A percentile compares a stretch with the other conserved stretches of the same genome.
Evolutionary conservation across 2,329 filamentous ascomycete species (phyloP).

Genomic region (Trichophyton benhamiae): DNA sequence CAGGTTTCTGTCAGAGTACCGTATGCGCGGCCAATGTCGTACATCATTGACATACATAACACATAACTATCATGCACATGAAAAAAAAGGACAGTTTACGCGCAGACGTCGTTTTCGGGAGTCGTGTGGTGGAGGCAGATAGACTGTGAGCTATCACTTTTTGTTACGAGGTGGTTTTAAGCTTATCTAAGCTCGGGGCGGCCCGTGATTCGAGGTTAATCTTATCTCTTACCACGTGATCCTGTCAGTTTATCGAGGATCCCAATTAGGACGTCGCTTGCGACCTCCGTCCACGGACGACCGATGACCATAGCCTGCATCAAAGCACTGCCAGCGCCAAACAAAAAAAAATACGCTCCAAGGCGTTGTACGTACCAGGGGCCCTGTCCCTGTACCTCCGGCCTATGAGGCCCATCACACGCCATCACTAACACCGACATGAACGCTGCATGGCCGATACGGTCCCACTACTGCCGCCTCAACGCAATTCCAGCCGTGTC

Average conservation of each 20-base stretch:
- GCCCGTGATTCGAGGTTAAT: neutral
- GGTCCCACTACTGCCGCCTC: neutral
- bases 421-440: neutral
- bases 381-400: neutral
- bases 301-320: neutral
- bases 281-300: neutral
- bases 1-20: neutral
- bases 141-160: conserved; percentile 1
- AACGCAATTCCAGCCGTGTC: neutral
- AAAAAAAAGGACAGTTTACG: neutral
- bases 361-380: neutral
- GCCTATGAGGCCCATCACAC: neutral
- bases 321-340: neutral
- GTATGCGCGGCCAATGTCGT: neutral
- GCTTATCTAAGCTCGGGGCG: neutral
- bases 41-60: neutral
- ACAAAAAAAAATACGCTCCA: neutral
- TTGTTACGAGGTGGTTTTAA: neutral
- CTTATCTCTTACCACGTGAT: neutral
- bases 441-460: neutral
- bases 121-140: neutral
- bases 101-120: neutral
- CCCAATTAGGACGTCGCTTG: neutral
- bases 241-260: neutral
- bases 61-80: neutral